A percentile compares a stretch with the other conserved stretches of the same genome.
Evolutionary conservation across 352 stramenopile species (phyloP).

Genomic region (Aphanomyces cochlioides): DNA sequence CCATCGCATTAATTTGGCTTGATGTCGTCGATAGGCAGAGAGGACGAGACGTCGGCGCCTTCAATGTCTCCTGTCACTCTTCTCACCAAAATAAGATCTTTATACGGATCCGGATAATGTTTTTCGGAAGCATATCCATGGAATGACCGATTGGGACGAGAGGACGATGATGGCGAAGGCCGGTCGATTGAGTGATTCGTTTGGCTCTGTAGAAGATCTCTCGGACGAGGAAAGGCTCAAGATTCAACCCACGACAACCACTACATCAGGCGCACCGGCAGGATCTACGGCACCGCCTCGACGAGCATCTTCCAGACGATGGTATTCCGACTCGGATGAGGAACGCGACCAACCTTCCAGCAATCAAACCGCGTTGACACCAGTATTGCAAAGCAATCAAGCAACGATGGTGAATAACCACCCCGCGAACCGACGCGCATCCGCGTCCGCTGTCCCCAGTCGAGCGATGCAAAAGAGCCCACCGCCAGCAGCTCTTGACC

Average conservation of each 20-base stretch:
- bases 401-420: not conserved
- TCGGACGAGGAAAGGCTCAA: constrained; percentile 17
- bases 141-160: not conserved
- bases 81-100: constrained; percentile 3
- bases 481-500: constrained; percentile 10
- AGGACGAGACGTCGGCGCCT: too few species aligned
- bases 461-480: constrained; percentile 9
- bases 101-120: constrained; percentile 17
- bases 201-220: constrained; percentile 2
- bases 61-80: too few species aligned
- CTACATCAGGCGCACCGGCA: not conserved
- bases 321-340: constrained; percentile 30
- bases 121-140: not conserved
- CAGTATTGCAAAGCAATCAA: not conserved
- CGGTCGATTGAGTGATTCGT: not conserved
- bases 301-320: constrained; percentile 23
- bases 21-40: too few species aligned
- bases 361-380: not conserved
- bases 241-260: not conserved
- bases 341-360: not conserved
- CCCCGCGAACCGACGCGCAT: not conserved
- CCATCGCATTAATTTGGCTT: too few species aligned
- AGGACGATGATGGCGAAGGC: not conserved
- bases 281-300: constrained; percentile 3
- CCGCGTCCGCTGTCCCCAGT: not conserved